Percentiles rank a stretch among this genome's conserved stretches.
phyloP scores from a whole-genome alignment of 1,139 yeast genomes.

The Tardiomyces blankii region DNA sequence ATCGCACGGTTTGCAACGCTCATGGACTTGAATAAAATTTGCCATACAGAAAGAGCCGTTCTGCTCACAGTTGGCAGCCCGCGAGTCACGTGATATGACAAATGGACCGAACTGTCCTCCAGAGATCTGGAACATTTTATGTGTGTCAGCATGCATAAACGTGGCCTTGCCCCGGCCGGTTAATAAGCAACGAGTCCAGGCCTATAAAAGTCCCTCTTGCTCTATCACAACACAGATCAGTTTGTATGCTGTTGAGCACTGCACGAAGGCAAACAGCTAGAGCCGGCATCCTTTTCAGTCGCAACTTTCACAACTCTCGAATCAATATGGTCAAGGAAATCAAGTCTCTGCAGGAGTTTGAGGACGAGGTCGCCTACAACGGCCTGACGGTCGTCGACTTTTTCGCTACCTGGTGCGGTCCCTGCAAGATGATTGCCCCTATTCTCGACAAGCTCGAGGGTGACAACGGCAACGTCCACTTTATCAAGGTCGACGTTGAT shows the following conservation, averaged over 20 bases:
- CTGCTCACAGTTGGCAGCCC: too few species aligned
- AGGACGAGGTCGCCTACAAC: conserved; percentile 42
- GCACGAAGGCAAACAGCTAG: not conserved
- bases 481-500: conserved; percentile 77
- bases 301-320: conserved; percentile 8
- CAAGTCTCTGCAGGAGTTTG: conserved; percentile 47
- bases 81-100: too few species aligned
- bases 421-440: conserved; percentile 83
- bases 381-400: conserved; percentile 70
- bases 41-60: too few species aligned
- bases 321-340: conserved; percentile 36
- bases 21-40: too few species aligned
- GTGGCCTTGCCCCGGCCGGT: too few species aligned
- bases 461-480: conserved; percentile 38
- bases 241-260: not conserved
- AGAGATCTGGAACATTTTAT: too few species aligned
- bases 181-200: too few species aligned
- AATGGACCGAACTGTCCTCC: too few species aligned
- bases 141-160: too few species aligned
- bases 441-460: conserved; percentile 51
- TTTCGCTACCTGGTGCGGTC: conserved; percentile 91
- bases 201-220: too few species aligned
- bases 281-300: not conserved
- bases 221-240: too few species aligned
- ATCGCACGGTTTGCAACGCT: too few species aligned